These are phyloP conservation scores for Cardiospermum halicacabum DNA, from an alignment of 345 rosid genomes.

Conservation along the genomic window DNA sequence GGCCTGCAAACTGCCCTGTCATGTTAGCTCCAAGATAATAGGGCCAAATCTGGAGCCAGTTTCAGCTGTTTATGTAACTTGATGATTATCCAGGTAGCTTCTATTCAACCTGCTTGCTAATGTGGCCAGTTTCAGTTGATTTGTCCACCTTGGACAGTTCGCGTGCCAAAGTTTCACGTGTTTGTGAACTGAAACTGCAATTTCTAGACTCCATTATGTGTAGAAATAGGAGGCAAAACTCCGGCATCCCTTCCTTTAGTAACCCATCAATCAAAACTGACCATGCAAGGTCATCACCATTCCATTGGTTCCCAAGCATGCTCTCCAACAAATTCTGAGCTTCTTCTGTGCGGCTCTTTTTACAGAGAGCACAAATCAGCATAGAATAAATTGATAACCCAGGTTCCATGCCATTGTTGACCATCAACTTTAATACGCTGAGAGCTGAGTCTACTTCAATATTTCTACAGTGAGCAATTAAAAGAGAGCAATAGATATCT, in stretches of 20 bases:
- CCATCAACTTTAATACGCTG: slow-evolving; percentile 30
- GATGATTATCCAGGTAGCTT: background rate
- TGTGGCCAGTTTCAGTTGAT: slow-evolving; percentile 24
- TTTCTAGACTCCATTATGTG: slow-evolving; percentile 44
- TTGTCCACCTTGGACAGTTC: slow-evolving; percentile 42
- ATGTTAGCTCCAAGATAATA: background rate
- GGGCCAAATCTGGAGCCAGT: background rate
- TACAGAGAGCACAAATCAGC: slow-evolving; percentile 49
- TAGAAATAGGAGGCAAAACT: slow-evolving; percentile 47
- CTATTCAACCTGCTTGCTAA: slow-evolving; percentile 5
- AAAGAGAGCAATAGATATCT: slow-evolving; percentile 34
- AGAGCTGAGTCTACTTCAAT: slow-evolving; percentile 48
- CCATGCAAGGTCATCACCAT: slow-evolving; percentile 58
- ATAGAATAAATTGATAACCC: slow-evolving; percentile 29
- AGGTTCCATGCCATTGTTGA: slow-evolving; percentile 23
- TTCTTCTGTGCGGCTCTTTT: slow-evolving; percentile 28
- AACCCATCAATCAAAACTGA: slow-evolving; percentile 60
- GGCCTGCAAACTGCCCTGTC: background rate
- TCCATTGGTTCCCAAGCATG: slow-evolving; percentile 41
- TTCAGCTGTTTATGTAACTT: background rate
- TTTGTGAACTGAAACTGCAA: slow-evolving; percentile 28
- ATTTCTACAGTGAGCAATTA: slow-evolving; percentile 46
- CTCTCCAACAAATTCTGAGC: slow-evolving; percentile 40
- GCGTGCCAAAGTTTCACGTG: slow-evolving; percentile 34
- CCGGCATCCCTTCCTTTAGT: slow-evolving; percentile 37